These are phyloP conservation scores for Aphanomyces cochlioides DNA, from an alignment of 352 stramenopile genomes.

Conservation along the genomic window DNA sequence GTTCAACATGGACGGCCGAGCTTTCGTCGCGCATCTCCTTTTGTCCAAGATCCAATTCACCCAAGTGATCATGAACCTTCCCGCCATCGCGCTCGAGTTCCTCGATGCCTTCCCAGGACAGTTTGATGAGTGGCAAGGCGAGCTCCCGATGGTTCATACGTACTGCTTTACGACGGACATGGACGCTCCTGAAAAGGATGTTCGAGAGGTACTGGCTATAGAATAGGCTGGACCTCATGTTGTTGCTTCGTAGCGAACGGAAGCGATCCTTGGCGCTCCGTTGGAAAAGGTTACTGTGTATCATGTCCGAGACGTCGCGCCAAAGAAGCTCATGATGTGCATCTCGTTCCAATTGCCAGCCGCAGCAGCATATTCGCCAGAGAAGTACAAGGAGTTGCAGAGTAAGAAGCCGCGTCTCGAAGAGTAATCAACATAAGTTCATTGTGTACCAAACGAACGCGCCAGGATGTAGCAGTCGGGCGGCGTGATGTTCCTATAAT, in stretches of 20 bases:
- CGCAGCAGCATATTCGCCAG: conserved; percentile 54
- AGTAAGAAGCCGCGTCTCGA: conserved; percentile 10
- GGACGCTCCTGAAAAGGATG: conserved; percentile 57
- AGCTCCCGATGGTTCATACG: conserved; percentile 87
- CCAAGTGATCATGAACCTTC: conserved; percentile 97
- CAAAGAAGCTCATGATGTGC: conserved; percentile 98
- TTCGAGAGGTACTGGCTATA: conserved; percentile 47
- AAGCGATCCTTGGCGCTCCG: conserved; percentile 56
- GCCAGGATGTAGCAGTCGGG: conserved; percentile 91
- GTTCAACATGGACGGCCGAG: conserved; percentile 93
- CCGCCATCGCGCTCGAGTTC: conserved; percentile 92
- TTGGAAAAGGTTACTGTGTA: conserved; percentile 64
- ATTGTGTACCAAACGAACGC: conserved; percentile 39
- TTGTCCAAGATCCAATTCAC: conserved; percentile 63
- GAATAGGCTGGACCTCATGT: background rate
- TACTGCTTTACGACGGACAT: conserved; percentile 93
- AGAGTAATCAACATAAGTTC: background rate
- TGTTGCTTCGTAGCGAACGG: conserved; percentile 46
- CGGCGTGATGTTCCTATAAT: conserved; percentile 93
- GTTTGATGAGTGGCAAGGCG: conserved; percentile 64
- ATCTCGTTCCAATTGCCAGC: conserved; percentile 92
- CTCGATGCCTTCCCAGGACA: conserved; percentile 72
- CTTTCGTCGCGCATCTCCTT: conserved; percentile 82
- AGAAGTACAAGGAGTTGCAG: conserved; percentile 44
- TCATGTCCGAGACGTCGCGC: conserved; percentile 93